Conservation (phyloP, 2,329 filamentous ascomycete genomes). For the Pyrenophora tritici-repentis region DNA sequence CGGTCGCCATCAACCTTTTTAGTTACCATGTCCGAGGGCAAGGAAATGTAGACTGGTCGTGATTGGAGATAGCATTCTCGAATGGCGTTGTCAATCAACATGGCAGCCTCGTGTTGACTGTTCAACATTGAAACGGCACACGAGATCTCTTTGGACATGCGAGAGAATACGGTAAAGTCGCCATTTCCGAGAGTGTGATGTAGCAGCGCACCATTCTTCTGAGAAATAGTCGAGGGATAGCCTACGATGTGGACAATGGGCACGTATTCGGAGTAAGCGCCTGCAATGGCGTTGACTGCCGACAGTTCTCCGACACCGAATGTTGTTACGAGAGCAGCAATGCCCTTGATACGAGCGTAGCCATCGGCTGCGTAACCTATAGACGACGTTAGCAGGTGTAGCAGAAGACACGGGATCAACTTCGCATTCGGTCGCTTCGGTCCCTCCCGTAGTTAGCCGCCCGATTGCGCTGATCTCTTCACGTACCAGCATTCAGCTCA, state of each 20-base stretch:
- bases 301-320: conserved; percentile 57
- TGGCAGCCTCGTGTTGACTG: conserved; percentile 70
- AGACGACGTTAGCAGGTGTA: conserved; percentile 1
- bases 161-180: conserved; percentile 80
- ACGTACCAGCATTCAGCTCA: conserved; percentile 62
- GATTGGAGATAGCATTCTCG: conserved; percentile 74
- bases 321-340: conserved; percentile 54
- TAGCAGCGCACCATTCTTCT: conserved; percentile 50
- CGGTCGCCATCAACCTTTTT: conserved; percentile 75
- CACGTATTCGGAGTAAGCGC: conserved; percentile 54
- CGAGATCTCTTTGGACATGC: conserved; percentile 76
- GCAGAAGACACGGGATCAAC: not conserved
- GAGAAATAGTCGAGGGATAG: conserved; percentile 49
- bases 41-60: conserved; percentile 80
- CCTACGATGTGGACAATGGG: conserved; percentile 56
- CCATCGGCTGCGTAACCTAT: conserved; percentile 55
- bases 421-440: not conserved
- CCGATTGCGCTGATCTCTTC: no score
- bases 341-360: conserved; percentile 54
- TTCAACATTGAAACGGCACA: conserved; percentile 73
- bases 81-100: conserved; percentile 77
- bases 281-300: conserved; percentile 55
- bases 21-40: conserved; percentile 80
- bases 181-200: conserved; percentile 59
- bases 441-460: not conserved